phyloP scores from a whole-genome alignment of 768 basidiomycete species.

The Suillus plorans region DNA sequence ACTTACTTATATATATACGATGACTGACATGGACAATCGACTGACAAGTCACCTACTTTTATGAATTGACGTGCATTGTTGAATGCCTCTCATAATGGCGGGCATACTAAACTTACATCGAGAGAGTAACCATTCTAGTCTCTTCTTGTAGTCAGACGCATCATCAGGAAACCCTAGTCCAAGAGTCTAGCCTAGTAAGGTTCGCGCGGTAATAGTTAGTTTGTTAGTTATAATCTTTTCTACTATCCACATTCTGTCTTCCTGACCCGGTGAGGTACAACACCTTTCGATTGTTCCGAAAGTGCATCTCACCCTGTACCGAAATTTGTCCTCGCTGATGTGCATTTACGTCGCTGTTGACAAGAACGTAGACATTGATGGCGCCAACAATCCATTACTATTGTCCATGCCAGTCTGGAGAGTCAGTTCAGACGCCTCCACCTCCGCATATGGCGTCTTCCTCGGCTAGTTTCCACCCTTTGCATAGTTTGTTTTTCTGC shows the following conservation, averaged over 20 bases:
- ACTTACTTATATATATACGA: neutral
- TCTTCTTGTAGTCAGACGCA: neutral
- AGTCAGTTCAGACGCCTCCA: slow-evolving; percentile 50
- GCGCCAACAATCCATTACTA: slow-evolving; percentile 58
- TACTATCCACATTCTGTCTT: neutral
- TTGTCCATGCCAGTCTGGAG: slow-evolving; percentile 65
- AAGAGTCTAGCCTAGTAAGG: neutral
- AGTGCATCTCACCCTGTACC: neutral
- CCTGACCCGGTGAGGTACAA: neutral
- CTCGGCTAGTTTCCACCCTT: slow-evolving; percentile 75
- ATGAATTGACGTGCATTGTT: neutral
- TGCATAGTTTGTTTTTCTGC: slow-evolving; percentile 91
- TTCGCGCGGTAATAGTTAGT: neutral
- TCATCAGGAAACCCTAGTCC: too few relatives aligned
- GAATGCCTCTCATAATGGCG: neutral
- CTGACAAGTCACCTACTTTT: neutral
- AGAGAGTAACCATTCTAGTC: neutral
- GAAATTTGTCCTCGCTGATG: neutral
- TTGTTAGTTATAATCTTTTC: neutral
- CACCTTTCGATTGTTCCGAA: neutral
- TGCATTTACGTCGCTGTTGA: neutral
- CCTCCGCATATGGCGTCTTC: slow-evolving; percentile 79
- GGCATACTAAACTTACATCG: neutral
- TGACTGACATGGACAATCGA: neutral
- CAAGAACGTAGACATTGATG: slow-evolving; percentile 24